phyloP scores from a whole-genome alignment of 2,329 filamentous ascomycete species.

The Graphilbum fragrans region DNA sequence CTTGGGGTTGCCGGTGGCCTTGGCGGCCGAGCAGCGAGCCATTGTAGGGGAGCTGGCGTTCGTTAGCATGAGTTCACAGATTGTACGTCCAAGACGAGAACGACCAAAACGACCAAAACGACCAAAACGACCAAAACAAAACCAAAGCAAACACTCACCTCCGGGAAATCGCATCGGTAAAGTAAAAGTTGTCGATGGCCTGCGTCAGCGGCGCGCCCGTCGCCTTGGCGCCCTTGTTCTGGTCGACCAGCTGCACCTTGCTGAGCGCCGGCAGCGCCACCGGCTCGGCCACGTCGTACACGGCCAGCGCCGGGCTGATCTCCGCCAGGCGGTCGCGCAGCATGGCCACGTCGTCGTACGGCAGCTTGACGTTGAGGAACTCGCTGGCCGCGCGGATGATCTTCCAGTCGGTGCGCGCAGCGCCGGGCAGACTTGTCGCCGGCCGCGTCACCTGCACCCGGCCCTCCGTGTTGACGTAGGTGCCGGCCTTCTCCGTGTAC shows the following conservation, averaged over 20 bases:
- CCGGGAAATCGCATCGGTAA: slow-evolving; percentile 93
- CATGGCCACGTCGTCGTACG: slow-evolving; percentile 84
- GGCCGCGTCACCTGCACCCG: slow-evolving; percentile 88
- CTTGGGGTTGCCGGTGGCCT: slow-evolving; percentile 66
- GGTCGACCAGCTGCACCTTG: slow-evolving; percentile 91
- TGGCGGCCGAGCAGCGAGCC: slow-evolving; percentile 91
- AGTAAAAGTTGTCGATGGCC: slow-evolving; percentile 92
- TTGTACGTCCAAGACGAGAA: slow-evolving; percentile 4
- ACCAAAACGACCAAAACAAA: slow-evolving; percentile 1
- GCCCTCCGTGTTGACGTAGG: slow-evolving; percentile 96
- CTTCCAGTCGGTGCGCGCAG: slow-evolving; percentile 95
- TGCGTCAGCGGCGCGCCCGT: slow-evolving; percentile 66
- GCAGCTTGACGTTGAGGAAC: slow-evolving; percentile 75
- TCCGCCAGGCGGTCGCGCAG: slow-evolving; percentile 90
- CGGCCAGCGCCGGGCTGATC: slow-evolving; percentile 79
- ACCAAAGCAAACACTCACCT: slow-evolving; percentile 45
- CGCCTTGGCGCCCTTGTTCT: slow-evolving; percentile 79
- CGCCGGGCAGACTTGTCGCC: slow-evolving; percentile 79
- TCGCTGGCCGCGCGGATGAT: slow-evolving; percentile 89
- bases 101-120: slow-evolving; percentile 5
- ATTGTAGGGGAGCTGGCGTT: slow-evolving; percentile 84
- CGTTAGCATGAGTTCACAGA: neutral
- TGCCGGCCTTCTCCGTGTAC: slow-evolving; percentile 93
- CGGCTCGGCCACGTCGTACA: slow-evolving; percentile 85
- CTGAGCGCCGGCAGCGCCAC: slow-evolving; percentile 62